Evolutionary conservation across 352 stramenopile genomes (phyloP).

Genomic region (Globisporangium yorkense): DNA sequence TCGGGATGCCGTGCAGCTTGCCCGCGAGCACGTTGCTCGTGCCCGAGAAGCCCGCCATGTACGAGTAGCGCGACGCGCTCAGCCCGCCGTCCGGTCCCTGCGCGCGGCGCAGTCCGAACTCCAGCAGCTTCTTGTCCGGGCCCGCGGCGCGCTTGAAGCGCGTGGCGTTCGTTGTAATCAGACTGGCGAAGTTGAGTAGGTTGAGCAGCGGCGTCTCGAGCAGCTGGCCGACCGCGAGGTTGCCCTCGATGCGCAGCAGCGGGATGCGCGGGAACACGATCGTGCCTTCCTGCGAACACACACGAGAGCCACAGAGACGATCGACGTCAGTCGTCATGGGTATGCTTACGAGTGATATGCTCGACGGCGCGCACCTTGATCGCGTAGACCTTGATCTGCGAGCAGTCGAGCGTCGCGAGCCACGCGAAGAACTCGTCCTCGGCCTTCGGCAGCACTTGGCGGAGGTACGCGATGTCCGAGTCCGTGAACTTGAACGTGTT

Average conservation of each 20-base stretch:
- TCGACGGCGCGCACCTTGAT: constrained; percentile 44
- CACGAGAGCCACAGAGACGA: not conserved
- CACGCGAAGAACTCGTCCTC: constrained; percentile 96
- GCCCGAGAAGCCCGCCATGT: constrained; percentile 97
- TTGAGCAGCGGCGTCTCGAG: constrained; percentile 98
- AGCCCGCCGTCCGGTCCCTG: constrained; percentile 97
- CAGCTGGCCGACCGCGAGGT: constrained; percentile 93
- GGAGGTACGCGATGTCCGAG: constrained; percentile 94
- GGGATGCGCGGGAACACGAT: constrained; percentile 96
- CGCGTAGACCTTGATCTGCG: constrained; percentile 90
- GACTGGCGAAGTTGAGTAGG: constrained; percentile 96
- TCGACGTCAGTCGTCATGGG: not conserved
- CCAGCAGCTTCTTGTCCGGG: constrained; percentile 77
- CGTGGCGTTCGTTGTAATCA: constrained; percentile 97
- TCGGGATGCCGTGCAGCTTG: constrained; percentile 92
- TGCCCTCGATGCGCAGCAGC: constrained; percentile 91
- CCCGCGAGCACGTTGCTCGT: constrained; percentile 97
- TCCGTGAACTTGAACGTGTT: constrained; percentile 93
- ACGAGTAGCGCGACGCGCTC: constrained; percentile 95
- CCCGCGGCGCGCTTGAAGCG: constrained; percentile 94
- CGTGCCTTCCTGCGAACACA: constrained; percentile 80
- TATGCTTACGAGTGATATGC: not conserved
- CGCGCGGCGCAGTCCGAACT: constrained; percentile 92
- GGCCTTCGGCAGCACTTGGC: constrained; percentile 77
- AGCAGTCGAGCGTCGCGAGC: constrained; percentile 92